Evolutionary conservation across 768 basidiomycete species (phyloP), one percentile per base, ranked within the genome.

Genomic region (Psilocybe subaeruginosa): DNA sequence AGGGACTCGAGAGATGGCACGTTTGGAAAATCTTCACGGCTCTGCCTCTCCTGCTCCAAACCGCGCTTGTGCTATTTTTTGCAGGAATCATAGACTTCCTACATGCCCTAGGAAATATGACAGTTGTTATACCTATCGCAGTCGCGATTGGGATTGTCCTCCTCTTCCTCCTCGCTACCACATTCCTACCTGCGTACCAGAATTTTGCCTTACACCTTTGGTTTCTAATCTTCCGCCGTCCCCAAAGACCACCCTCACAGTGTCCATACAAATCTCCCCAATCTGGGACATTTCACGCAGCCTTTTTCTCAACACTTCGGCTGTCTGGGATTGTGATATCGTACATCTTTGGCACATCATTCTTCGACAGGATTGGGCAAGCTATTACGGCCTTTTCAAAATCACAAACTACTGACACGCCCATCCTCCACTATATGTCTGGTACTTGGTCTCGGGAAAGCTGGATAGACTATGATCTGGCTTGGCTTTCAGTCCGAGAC

Each of bases 21-120:
- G 69, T 75, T 11, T 64, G 66, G 0, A 43, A 52, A n/a, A 68
- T 73, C 17, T 54, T 74, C 17, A 54, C 68, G 5, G 33, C 64
- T 7, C 64, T 74, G 2, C 72, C 70, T 2, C 41, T 74, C 3
- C 59, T 72, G 7, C 66, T 75, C 7, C 71, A 72, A 51, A 17
- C 56, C 5, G 66, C 73, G 7, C 57, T 75, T 8, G 48, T 73
- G 4, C 60, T 75, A 0, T 75, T 75, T 57, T 66, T 71, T 35
- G 53, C 59, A 6, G 73, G 70, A 7, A 37, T 73, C 5, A 33
- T 68, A 12, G 65, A 69, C 29, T 63, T 72, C 11, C 8, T 54
- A 9, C 31, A 37, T 14, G 53, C 33, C 6, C 19, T 54, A 9
- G 35, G 53, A 3, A 54, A 37, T n/a, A 35, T 2, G 14, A 23